Evolutionary conservation across 768 basidiomycete genomes (phyloP).

Genomic region (Suillus clintonianus): DNA sequence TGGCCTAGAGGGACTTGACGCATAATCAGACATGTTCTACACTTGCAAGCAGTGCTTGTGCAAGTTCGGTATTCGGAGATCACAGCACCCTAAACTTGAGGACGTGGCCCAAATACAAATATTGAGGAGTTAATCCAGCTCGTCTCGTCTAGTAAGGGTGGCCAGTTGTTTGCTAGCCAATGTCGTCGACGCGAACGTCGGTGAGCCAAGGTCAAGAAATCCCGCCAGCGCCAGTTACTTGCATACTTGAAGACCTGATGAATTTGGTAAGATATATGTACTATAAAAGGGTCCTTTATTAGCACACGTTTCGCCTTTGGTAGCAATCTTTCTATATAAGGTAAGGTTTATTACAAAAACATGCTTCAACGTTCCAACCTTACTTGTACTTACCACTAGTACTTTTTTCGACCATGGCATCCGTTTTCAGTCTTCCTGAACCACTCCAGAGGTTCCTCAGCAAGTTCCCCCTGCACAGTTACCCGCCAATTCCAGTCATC

Average conservation of each 20-base stretch:
- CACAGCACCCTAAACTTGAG: background rate
- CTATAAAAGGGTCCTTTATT: background rate
- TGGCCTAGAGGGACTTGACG: slow-evolving; percentile 59
- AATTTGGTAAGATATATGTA: background rate
- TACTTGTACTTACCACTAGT: background rate
- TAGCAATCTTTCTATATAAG: background rate
- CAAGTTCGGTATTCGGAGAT: background rate
- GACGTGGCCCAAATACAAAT: background rate
- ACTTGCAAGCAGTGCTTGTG: background rate
- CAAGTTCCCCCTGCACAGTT: slow-evolving; percentile 59
- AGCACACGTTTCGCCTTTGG: background rate
- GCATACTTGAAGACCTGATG: background rate
- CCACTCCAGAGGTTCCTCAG: slow-evolving; percentile 54
- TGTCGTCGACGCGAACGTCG: background rate
- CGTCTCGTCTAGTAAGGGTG: background rate
- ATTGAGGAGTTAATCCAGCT: background rate
- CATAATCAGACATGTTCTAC: slow-evolving; percentile 39
- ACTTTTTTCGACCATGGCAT: slow-evolving; percentile 10
- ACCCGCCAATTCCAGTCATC: slow-evolving; percentile 41
- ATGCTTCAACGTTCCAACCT: background rate
- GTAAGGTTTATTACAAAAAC: background rate
- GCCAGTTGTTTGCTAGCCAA: background rate
- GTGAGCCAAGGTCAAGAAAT: background rate
- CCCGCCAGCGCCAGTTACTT: background rate
- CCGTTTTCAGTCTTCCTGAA: slow-evolving; percentile 31